phyloP scores from a whole-genome alignment of 345 rosid genomes.

The Melastoma malabathricum region DNA sequence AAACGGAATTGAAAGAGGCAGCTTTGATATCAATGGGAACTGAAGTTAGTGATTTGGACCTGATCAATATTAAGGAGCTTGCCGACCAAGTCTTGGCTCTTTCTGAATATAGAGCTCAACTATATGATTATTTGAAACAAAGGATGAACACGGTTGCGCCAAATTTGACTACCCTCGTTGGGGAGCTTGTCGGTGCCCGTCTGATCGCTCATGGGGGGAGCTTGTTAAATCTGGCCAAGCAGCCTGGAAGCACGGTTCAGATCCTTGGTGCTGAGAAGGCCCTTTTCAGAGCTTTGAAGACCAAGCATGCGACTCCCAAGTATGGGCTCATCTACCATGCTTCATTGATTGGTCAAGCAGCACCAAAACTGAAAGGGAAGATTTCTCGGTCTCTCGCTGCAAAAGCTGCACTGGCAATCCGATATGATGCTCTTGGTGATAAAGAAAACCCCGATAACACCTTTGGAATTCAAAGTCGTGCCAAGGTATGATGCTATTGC shows the following conservation, averaged over 20 bases:
- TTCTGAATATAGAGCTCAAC: slow-evolving; percentile 79
- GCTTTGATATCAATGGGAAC: slow-evolving; percentile 88
- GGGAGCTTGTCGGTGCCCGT: slow-evolving; percentile 96
- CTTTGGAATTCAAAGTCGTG: slow-evolving; percentile 72
- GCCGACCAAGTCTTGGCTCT: slow-evolving; percentile 82
- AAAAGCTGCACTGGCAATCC: slow-evolving; percentile 62
- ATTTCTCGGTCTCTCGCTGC: slow-evolving; percentile 86
- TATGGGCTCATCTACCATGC: slow-evolving; percentile 86
- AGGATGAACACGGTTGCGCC: slow-evolving; percentile 93
- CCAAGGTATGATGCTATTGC: slow-evolving; percentile 34
- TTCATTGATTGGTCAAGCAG: slow-evolving; percentile 82
- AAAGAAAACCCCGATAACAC: slow-evolving; percentile 38
- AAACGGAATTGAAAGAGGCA: slow-evolving; percentile 69
- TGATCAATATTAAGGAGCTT: slow-evolving; percentile 59
- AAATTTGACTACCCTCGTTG: slow-evolving; percentile 85
- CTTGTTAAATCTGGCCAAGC: slow-evolving; percentile 80
- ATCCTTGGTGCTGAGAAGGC: slow-evolving; percentile 95
- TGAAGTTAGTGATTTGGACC: slow-evolving; percentile 73
- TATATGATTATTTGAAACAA: slow-evolving; percentile 74
- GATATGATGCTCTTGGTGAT: slow-evolving; percentile 88
- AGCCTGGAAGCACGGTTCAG: slow-evolving; percentile 89
- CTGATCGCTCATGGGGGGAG: slow-evolving; percentile 93
- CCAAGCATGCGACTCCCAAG: slow-evolving; percentile 88
- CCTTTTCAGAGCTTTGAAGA: slow-evolving; percentile 81
- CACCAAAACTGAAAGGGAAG: slow-evolving; percentile 72